Evolutionary conservation across 2,329 filamentous ascomycete genomes (phyloP).

Genomic region (Cladosporium sp.): DNA sequence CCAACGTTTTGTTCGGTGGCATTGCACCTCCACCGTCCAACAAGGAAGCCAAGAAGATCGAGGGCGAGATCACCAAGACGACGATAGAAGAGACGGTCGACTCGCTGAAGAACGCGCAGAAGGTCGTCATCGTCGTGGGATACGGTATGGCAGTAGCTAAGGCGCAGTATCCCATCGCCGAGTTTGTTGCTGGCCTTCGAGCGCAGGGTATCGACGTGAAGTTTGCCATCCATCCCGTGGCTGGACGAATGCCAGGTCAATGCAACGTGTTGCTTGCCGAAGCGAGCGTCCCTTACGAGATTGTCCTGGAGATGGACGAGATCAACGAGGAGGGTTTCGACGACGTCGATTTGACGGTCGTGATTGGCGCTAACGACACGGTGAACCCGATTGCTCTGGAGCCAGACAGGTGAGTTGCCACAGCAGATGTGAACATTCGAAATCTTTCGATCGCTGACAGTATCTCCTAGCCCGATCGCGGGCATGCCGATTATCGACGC

Average conservation of each 20-base stretch:
- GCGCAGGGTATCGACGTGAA: constrained; percentile 73
- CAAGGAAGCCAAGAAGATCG: constrained; percentile 58
- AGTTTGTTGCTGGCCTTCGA: constrained; percentile 72
- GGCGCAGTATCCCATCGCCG: constrained; percentile 84
- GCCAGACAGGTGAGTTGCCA: constrained; percentile 48
- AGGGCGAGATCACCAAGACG: constrained; percentile 74
- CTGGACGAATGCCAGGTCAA: constrained; percentile 88
- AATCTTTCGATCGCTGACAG: constrained; percentile 13
- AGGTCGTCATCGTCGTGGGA: constrained; percentile 83
- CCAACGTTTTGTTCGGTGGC: constrained; percentile 84
- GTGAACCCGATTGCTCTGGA: constrained; percentile 88
- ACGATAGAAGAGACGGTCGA: constrained; percentile 79
- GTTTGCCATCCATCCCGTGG: constrained; percentile 87
- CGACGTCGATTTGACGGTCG: constrained; percentile 80
- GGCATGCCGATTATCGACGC: constrained; percentile 91
- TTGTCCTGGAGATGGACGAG: constrained; percentile 92
- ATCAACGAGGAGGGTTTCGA: constrained; percentile 82
- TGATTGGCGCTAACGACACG: constrained; percentile 90
- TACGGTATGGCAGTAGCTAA: constrained; percentile 96
- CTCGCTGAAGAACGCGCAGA: constrained; percentile 69
- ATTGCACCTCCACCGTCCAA: constrained; percentile 54
- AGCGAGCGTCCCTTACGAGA: constrained; percentile 84
- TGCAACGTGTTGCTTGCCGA: constrained; percentile 89
- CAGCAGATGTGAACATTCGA: background rate
- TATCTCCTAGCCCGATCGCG: constrained; percentile 63